A percentile compares a stretch with the other conserved stretches of the same genome.
phyloP scores from a whole-genome alignment of 352 stramenopile genomes.

The Phytophthora foliorum region DNA sequence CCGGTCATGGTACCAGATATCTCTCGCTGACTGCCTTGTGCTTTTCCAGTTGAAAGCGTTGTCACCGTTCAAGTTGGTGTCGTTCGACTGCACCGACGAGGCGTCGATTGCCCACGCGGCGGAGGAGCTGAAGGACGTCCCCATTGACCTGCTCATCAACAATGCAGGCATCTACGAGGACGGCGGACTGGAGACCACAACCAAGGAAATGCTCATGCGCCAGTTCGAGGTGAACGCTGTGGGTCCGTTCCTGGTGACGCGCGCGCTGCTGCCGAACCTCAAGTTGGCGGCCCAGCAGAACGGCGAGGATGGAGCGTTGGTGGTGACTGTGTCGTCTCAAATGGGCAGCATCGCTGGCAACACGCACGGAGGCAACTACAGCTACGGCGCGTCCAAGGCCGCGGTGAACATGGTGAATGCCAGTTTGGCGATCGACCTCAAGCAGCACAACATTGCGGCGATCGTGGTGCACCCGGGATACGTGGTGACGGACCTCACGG shows the following conservation, averaged over 20 bases:
- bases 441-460: slow-evolving; percentile 48
- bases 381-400: slow-evolving; percentile 74
- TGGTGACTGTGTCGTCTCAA: slow-evolving; percentile 25
- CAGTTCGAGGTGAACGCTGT: slow-evolving; percentile 74
- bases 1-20: not conserved
- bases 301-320: slow-evolving; percentile 20
- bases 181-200: slow-evolving; percentile 35
- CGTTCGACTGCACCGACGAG: slow-evolving; percentile 56
- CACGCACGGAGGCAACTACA: slow-evolving; percentile 54
- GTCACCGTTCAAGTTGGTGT: slow-evolving; percentile 50
- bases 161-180: slow-evolving; percentile 56
- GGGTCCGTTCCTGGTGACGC: slow-evolving; percentile 62
- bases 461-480: slow-evolving; percentile 62
- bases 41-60: slow-evolving; percentile 40
- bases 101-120: slow-evolving; percentile 46
- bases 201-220: slow-evolving; percentile 56
- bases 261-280: slow-evolving; percentile 52
- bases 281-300: slow-evolving; percentile 32
- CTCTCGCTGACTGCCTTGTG: not conserved
- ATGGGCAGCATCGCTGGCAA: slow-evolving; percentile 55
- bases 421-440: slow-evolving; percentile 52
- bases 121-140: slow-evolving; percentile 45
- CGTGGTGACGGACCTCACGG: slow-evolving; percentile 62
- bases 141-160: slow-evolving; percentile 72
- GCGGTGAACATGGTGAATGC: slow-evolving; percentile 76